Base-by-base conservation (phyloP, 805 yeast species). In the Cyberlindnera euphorbiiphila region DNA sequence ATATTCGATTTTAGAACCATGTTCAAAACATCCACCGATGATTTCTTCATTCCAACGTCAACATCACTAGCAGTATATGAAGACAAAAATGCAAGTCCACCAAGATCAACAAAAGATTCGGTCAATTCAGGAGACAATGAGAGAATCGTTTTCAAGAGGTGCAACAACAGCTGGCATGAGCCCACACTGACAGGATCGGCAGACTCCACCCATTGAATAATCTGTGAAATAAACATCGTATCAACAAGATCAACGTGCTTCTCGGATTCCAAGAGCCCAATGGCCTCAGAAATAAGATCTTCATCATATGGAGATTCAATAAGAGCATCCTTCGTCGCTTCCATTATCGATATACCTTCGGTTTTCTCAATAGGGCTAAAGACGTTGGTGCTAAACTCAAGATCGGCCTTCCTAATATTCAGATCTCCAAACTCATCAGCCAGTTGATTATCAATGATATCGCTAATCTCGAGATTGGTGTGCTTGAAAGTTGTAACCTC, bases 1-100 rank as follows among this genome's bases (percentile, higher is more conserved):
- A 61, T 64, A 9, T 50, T 45, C 9, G 14, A 3, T n/a, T 54
- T 46, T 17, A 69, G 39, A 1, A 49, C 13, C 2, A 11, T 2
- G 1, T n/a, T 16, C 6, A 53, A 34, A 2, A 51, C n/a, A 4
- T 29, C 34, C 6, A 40, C 36, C 4, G 45, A 18, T 4, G 14
- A 13, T 8, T 12, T 23, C 15, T 31, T 31, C 24, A 31, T 5
- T 8, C 12, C 18, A n/a, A 4, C 7, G 11, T 22, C 26, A 22
- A 8, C 10, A n/a, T 8, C 16, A n/a, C 20, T 21, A 23, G 14
- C 17, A 10, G 26, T 23, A 9, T 22, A 23, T 5, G 34, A 15
- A 3, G 27, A 33, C 6, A 51, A 13, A 11, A 42, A 15, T 4
- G 50, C 30, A 2, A 52, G 12, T 1, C 53, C 57, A n/a, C 52